Evolutionary conservation across 1,139 yeast genomes (phyloP).

Genomic region (Blastobotrys persicus): DNA sequence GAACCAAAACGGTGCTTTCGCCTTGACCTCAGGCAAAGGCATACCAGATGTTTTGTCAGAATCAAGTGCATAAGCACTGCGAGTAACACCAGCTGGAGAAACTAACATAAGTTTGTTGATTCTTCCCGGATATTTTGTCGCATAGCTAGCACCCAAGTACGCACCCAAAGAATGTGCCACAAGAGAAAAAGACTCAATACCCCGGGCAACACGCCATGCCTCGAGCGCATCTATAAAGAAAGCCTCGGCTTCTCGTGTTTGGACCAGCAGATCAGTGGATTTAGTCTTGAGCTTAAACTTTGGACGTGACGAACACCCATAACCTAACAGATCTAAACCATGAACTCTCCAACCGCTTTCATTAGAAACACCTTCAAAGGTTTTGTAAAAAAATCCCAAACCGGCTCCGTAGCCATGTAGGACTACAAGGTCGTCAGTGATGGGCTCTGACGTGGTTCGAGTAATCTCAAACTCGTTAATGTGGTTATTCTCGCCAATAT

Average conservation of each 20-base stretch:
- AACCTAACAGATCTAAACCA: slow-evolving; percentile 80
- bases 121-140: slow-evolving; percentile 65
- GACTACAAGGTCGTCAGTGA: slow-evolving; percentile 48
- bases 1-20: slow-evolving; percentile 33
- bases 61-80: slow-evolving; percentile 34
- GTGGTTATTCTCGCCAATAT: slow-evolving; percentile 45
- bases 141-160: slow-evolving; percentile 74
- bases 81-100: slow-evolving; percentile 84
- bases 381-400: slow-evolving; percentile 78
- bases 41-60: slow-evolving; percentile 21
- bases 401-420: slow-evolving; percentile 94
- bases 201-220: slow-evolving; percentile 65
- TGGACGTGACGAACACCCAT: slow-evolving; percentile 76
- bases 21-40: slow-evolving; percentile 14
- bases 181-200: slow-evolving; percentile 55
- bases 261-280: slow-evolving; percentile 32
- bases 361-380: slow-evolving; percentile 51
- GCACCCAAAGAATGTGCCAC: slow-evolving; percentile 96
- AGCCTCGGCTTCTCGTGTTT: slow-evolving; percentile 52
- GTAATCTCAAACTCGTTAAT: slow-evolving; percentile 57
- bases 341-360: slow-evolving; percentile 51
- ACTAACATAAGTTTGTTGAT: slow-evolving; percentile 68
- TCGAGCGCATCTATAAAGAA: slow-evolving; percentile 84
- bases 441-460: slow-evolving; percentile 24
- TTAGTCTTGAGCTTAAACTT: slow-evolving; percentile 39